phyloP scores from a whole-genome alignment of 2,329 filamentous ascomycete species.

The Fusarium penzigii region DNA sequence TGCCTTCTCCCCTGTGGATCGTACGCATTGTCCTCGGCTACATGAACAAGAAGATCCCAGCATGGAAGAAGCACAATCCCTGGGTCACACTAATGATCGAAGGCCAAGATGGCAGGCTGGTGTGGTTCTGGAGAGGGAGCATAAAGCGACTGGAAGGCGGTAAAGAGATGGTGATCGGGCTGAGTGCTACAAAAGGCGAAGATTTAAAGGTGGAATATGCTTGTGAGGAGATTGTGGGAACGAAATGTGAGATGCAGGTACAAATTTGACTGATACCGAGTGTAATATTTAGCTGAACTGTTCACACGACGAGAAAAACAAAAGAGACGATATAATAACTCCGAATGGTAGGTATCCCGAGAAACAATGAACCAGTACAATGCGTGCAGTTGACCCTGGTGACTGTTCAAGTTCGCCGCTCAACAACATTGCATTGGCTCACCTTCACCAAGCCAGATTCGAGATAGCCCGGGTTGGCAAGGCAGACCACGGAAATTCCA shows the following conservation, averaged over 20 bases:
- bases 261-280: conserved; percentile 9
- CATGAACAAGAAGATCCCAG: conserved; percentile 61
- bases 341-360: not conserved
- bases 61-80: conserved; percentile 65
- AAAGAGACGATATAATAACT: not conserved
- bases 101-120: conserved; percentile 49
- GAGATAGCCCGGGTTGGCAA: not conserved
- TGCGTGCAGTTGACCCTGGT: not conserved
- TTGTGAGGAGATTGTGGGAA: conserved; percentile 81
- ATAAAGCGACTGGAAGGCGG: conserved; percentile 64
- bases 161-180: conserved; percentile 56
- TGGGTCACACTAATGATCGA: conserved; percentile 75
- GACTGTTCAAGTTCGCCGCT: not conserved
- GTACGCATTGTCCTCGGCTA: conserved; percentile 71
- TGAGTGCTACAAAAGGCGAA: conserved; percentile 53
- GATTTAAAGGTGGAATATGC: conserved; percentile 70
- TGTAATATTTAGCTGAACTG: not conserved
- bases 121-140: conserved; percentile 68
- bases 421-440: not conserved
- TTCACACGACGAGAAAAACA: not conserved
- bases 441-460: not conserved
- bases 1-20: conserved; percentile 29
- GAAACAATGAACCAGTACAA: not conserved
- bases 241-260: conserved; percentile 38
- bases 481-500: not conserved